Base-by-base conservation (phyloP, 2,329 filamentous ascomycete species). In the Arthrobotrys conoides region DNA sequence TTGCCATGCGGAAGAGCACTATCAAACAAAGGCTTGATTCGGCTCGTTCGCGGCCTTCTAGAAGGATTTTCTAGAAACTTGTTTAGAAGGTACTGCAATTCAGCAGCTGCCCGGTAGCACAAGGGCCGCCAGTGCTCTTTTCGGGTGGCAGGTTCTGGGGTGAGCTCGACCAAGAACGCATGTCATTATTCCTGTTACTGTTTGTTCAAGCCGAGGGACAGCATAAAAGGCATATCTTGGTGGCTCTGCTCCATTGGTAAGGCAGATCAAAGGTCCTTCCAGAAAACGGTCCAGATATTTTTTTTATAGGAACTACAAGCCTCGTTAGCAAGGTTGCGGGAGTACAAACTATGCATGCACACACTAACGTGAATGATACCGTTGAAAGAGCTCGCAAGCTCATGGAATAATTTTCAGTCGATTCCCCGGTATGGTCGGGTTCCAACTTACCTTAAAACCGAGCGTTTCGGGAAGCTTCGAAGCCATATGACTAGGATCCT, bases 211-310 rank as follows among this genome's bases (percentile, higher is more conserved):
- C 51, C 46, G 33, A 67, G 57, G 22, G 51, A 53, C 22, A 14
- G 18, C 16, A 38, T 41, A 14, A 66, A 51, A 61, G 30, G 44
- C 41, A 16, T 57, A 70, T 77, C 30, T 65, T 51, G 46, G 46
- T 67, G 48, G 68, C 66, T 59, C 16, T 51, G 61, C 66, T 59
- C 16, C 24, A 51, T 70, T 67, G 44, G 55, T 69, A 77, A 76
- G 73, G 67, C 67, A 65, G n/a, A 67, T 77, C 53, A 33, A 14
- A 27, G 38, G 38, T 66, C 73, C 73, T 77, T 77, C 73, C 53
- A 49, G 51, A 65, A 66, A 61, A 44, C 20, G 14, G 16, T 12
- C 18, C 10, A 61, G 27, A 44, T 2, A 44, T 20, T 61, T 24
- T 0, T 44, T 44, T 30, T 61, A 44, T 61, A 24, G 10, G 24